Conservation (phyloP, 1,139 yeast genomes). For the Debaryomycetaceae sp. region DNA sequence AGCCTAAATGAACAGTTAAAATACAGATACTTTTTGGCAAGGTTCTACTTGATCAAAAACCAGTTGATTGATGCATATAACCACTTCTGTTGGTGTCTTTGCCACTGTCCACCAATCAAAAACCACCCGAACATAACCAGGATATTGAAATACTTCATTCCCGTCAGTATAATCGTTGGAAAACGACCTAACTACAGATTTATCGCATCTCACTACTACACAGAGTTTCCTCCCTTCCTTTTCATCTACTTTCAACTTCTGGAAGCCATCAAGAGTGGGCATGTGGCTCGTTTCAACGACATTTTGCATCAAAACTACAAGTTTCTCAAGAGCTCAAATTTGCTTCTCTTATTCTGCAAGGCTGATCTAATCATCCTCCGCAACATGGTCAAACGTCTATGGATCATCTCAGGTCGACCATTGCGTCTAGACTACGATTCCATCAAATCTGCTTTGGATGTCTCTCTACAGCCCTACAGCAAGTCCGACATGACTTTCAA, state of each 20-base stretch:
- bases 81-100: conserved; percentile 64
- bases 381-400: conserved; percentile 38
- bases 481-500: conserved; percentile 2
- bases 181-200: conserved; percentile 38
- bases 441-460: conserved; percentile 19
- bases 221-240: conserved; percentile 25
- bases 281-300: conserved; percentile 30
- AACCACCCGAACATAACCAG: conserved; percentile 29
- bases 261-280: conserved; percentile 35
- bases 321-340: conserved; percentile 32
- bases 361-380: conserved; percentile 36
- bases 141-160: conserved; percentile 53
- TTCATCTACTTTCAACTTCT: conserved; percentile 35
- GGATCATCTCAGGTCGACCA: conserved; percentile 28
- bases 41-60: conserved; percentile 59
- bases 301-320: conserved; percentile 27
- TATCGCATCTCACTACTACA: conserved; percentile 18
- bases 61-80: conserved; percentile 53
- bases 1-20: conserved; percentile 55
- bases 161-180: conserved; percentile 55
- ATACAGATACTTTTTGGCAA: conserved; percentile 66
- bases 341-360: conserved; percentile 31
- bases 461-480: conserved; percentile 8
- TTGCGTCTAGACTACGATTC: conserved; percentile 28
- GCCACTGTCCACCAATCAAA: conserved; percentile 33